Conservation (phyloP, 2,329 filamentous ascomycete genomes). For the Xylariales sp. region DNA sequence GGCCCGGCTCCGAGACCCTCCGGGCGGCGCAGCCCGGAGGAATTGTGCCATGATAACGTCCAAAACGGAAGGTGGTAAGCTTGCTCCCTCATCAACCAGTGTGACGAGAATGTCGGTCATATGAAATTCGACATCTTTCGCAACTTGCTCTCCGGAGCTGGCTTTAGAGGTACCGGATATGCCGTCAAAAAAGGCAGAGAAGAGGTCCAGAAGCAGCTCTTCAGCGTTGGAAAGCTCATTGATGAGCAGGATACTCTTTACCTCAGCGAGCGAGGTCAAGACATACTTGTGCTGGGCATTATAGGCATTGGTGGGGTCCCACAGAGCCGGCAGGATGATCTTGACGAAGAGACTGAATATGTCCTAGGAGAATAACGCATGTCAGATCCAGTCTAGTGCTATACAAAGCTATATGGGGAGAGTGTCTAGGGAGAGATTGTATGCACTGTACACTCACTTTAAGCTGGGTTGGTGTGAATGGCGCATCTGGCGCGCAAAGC, state of each 20-base stretch:
- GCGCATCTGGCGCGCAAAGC: constrained; percentile 90
- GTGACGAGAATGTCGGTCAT: constrained; percentile 82
- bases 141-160: constrained; percentile 73
- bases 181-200: constrained; percentile 88
- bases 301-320: constrained; percentile 84
- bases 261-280: constrained; percentile 79
- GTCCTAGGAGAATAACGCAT: constrained; percentile 58
- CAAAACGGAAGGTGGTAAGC: constrained; percentile 75
- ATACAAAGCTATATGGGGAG: no score
- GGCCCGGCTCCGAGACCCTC: constrained; percentile 53
- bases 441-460: constrained; percentile 62
- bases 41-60: constrained; percentile 97
- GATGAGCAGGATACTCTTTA: constrained; percentile 91
- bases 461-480: constrained; percentile 83
- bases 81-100: constrained; percentile 79
- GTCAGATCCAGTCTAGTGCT: no score
- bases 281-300: constrained; percentile 92
- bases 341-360: constrained; percentile 88
- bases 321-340: constrained; percentile 77
- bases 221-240: constrained; percentile 83
- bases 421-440: not conserved
- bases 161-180: constrained; percentile 74
- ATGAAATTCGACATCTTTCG: constrained; percentile 90
- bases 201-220: constrained; percentile 73
- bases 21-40: constrained; percentile 74